phyloP scores from a whole-genome alignment of 2,329 filamentous ascomycete genomes.

The Pyrenophora teres region DNA sequence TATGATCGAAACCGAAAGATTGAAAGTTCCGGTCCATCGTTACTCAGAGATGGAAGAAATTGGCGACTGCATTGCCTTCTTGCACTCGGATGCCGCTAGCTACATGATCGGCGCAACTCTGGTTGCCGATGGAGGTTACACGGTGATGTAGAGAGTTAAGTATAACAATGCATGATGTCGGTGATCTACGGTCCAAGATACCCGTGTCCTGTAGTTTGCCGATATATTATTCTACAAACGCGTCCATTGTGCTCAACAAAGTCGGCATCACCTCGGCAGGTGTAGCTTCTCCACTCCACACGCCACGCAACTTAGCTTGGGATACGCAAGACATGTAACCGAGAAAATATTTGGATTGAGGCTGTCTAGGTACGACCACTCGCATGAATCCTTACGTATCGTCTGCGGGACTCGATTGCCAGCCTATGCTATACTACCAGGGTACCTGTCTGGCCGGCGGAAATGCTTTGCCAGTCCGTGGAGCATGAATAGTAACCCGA shows the following conservation, averaged over 20 bases:
- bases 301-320: too few species aligned
- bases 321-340: too few species aligned
- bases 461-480: conserved; percentile 22
- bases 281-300: neutral
- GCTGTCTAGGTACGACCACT: too few species aligned
- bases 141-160: conserved; percentile 17
- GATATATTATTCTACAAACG: neutral
- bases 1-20: conserved; percentile 44
- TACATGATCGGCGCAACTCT: conserved; percentile 76
- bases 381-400: too few species aligned
- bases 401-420: too few species aligned
- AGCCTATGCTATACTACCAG: too few species aligned
- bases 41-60: conserved; percentile 66
- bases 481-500: conserved; percentile 4
- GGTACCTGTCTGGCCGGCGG: conserved; percentile 1
- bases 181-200: neutral
- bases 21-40: conserved; percentile 54
- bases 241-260: neutral
- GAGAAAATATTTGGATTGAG: too few species aligned
- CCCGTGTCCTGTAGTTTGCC: neutral
- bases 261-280: neutral
- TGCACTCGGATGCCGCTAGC: conserved; percentile 71
- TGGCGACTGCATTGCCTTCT: conserved; percentile 70
- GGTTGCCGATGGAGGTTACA: conserved; percentile 61
- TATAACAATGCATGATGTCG: neutral